Evolutionary conservation across 2,329 filamentous ascomycete genomes (phyloP).

Genomic region (Aspergillus sp.): DNA sequence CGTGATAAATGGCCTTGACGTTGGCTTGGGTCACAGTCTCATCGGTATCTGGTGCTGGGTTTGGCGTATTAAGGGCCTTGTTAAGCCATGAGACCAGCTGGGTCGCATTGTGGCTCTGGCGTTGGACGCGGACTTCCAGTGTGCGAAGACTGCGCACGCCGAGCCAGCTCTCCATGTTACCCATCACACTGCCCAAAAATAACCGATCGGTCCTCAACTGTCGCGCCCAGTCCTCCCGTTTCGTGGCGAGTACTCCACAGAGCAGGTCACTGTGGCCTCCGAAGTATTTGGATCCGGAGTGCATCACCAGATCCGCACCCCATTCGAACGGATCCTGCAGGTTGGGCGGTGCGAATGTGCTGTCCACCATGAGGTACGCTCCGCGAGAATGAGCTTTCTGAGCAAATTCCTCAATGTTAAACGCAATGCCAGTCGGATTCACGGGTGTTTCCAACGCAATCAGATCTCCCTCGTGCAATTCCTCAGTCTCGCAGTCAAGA

Average conservation of each 20-base stretch:
- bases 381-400: slow-evolving; percentile 62
- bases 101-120: slow-evolving; percentile 65
- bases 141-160: slow-evolving; percentile 80
- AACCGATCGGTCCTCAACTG: slow-evolving; percentile 60
- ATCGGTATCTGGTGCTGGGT: slow-evolving; percentile 34
- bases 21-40: slow-evolving; percentile 43
- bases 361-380: slow-evolving; percentile 73
- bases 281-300: slow-evolving; percentile 91
- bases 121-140: slow-evolving; percentile 68
- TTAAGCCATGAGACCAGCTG: slow-evolving; percentile 65
- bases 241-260: slow-evolving; percentile 69
- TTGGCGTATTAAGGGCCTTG: slow-evolving; percentile 35
- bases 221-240: slow-evolving; percentile 50
- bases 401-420: slow-evolving; percentile 63
- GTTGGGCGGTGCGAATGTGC: slow-evolving; percentile 86
- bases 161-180: slow-evolving; percentile 84
- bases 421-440: slow-evolving; percentile 80
- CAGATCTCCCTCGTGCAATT: slow-evolving; percentile 68
- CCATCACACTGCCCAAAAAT: slow-evolving; percentile 76
- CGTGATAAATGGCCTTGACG: slow-evolving; percentile 61
- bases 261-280: slow-evolving; percentile 92
- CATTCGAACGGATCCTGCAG: slow-evolving; percentile 75
- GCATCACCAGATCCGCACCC: slow-evolving; percentile 83
- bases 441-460: slow-evolving; percentile 89
- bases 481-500: slow-evolving; percentile 58